These are phyloP conservation scores for Raffaelea arxii DNA, from an alignment of 2,329 filamentous ascomycete genomes.

Conservation along the genomic window DNA sequence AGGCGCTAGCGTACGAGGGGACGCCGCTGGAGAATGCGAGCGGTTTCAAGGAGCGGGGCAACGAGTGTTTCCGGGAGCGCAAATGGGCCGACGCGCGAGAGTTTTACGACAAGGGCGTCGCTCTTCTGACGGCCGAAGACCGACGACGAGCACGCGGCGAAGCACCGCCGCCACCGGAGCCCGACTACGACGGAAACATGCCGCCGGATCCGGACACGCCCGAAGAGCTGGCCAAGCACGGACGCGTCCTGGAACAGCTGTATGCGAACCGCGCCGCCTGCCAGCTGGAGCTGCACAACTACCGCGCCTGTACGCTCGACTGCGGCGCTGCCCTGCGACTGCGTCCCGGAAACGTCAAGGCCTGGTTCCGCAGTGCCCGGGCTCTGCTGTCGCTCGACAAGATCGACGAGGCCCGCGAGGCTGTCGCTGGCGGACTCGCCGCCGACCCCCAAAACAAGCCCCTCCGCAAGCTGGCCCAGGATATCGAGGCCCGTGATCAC, in stretches of 20 bases:
- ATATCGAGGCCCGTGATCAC: constrained; percentile 44
- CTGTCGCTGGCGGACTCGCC: constrained; percentile 61
- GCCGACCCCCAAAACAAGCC: constrained; percentile 63
- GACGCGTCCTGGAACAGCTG: constrained; percentile 60
- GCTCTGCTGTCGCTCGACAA: constrained; percentile 74
- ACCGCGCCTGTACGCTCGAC: constrained; percentile 76
- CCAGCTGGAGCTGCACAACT: constrained; percentile 82
- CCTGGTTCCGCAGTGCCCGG: constrained; percentile 73
- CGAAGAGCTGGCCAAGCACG: constrained; percentile 52
- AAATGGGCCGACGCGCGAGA: constrained; percentile 77
- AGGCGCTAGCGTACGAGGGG: constrained; percentile 87
- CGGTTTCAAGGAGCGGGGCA: constrained; percentile 86
- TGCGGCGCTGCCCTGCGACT: constrained; percentile 70
- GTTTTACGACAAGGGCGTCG: constrained; percentile 82
- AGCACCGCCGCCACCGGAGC: constrained; percentile 5
- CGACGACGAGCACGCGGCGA: constrained; percentile 35
- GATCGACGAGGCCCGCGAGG: constrained; percentile 69
- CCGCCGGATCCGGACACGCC: constrained; percentile 35
- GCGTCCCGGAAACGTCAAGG: constrained; percentile 77
- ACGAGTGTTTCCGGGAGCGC: constrained; percentile 70
- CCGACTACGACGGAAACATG: constrained; percentile 10
- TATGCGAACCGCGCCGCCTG: constrained; percentile 84
- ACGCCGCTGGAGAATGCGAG: constrained; percentile 71
- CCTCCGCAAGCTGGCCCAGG: constrained; percentile 49
- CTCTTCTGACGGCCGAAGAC: constrained; percentile 58